A percentile compares a stretch with the other conserved stretches of the same genome.
Conservation (phyloP, 768 basidiomycete genomes). For the Mycena venus region DNA sequence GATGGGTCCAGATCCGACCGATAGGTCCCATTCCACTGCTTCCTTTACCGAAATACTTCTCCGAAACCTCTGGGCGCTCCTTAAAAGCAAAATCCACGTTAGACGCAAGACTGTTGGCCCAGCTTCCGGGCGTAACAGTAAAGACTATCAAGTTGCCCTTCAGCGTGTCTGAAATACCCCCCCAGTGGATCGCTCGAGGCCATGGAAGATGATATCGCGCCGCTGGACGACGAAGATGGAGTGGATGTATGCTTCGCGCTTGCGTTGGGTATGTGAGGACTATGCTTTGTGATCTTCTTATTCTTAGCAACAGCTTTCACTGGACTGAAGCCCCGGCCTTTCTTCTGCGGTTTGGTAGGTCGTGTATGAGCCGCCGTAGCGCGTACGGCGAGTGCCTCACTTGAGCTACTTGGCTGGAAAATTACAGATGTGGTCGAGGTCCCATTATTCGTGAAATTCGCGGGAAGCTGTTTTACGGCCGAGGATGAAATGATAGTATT, state of each 20-base stretch:
- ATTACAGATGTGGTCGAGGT: background rate
- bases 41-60: slow-evolving; percentile 3
- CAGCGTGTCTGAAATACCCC: background rate
- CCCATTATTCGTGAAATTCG: background rate
- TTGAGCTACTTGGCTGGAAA: background rate
- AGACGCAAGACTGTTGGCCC: background rate
- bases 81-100: background rate
- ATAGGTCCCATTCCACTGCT: background rate
- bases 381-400: too few relatives aligned
- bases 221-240: background rate
- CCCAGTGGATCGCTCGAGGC: background rate
- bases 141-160: slow-evolving; percentile 9
- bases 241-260: too few relatives aligned
- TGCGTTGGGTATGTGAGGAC: background rate
- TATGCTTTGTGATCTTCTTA: background rate
- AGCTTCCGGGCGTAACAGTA: background rate
- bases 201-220: background rate
- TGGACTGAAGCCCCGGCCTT: background rate
- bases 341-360: background rate
- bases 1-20: background rate
- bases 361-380: background rate
- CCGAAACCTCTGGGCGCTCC: background rate
- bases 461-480: background rate
- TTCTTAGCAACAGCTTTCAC: background rate
- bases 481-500: background rate